Conservation (phyloP, 2,329 filamentous ascomycete species). For the Xylaria sp. region DNA sequence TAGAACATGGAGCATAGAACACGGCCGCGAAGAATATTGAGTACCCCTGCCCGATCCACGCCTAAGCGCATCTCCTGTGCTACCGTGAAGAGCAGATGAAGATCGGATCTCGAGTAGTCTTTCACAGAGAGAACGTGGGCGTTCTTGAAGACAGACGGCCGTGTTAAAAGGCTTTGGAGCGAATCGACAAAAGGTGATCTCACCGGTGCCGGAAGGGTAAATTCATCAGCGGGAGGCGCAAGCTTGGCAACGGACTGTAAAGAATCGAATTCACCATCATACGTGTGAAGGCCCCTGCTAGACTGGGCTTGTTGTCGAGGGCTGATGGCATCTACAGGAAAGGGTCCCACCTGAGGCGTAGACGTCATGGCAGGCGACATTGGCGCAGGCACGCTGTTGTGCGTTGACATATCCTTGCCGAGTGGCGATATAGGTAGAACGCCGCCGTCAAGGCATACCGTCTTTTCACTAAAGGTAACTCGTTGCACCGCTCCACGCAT, state of each 20-base stretch:
- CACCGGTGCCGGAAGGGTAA: slow-evolving; percentile 53
- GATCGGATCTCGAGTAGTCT: slow-evolving; percentile 84
- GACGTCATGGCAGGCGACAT: slow-evolving; percentile 65
- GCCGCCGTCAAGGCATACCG: slow-evolving; percentile 75
- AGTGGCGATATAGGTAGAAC: slow-evolving; percentile 60
- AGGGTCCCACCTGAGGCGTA: slow-evolving; percentile 46
- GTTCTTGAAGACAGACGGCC: slow-evolving; percentile 82
- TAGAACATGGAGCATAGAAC: slow-evolving; percentile 95
- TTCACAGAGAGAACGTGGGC: slow-evolving; percentile 90
- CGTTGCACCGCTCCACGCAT: slow-evolving; percentile 75
- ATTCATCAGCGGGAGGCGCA: slow-evolving; percentile 48
- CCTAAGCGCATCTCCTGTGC: slow-evolving; percentile 97
- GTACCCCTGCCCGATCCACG: slow-evolving; percentile 87
- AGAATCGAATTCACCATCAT: slow-evolving; percentile 44
- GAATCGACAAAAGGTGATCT: slow-evolving; percentile 62
- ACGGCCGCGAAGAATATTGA: slow-evolving; percentile 84
- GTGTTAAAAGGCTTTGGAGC: slow-evolving; percentile 74
- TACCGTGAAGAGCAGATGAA: slow-evolving; percentile 93
- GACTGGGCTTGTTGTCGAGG: slow-evolving; percentile 44
- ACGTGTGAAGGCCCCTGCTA: slow-evolving; percentile 39
- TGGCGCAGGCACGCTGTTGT: slow-evolving; percentile 55
- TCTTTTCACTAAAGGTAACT: slow-evolving; percentile 76
- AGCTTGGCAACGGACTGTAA: slow-evolving; percentile 35
- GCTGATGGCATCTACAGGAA: slow-evolving; percentile 45
- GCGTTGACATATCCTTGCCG: slow-evolving; percentile 78